Base-by-base conservation (phyloP, 208 protist species). In the Wallacemonas sp. region DNA sequence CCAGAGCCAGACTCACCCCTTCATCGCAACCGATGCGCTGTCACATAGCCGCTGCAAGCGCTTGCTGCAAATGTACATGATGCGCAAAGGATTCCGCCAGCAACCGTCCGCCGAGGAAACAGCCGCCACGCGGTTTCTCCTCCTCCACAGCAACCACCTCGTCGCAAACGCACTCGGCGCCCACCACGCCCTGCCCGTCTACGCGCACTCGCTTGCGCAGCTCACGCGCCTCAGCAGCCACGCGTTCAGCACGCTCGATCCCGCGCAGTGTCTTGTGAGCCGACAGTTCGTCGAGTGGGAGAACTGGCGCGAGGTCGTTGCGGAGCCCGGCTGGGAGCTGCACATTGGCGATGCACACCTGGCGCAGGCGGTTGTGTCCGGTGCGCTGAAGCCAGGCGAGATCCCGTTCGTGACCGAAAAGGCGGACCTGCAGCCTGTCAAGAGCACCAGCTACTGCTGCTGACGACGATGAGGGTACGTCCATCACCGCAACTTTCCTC, bases 121-220 rank as follows among this genome's bases (percentile, higher is more conserved):
- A 17, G 23, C 48, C 38, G 33, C 36, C 0, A 14, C 30, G 21
- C 80, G 52, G 6, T 58, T 58, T 43, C 48, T 94, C 24, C 52
- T 94, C 16, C 49, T 94, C 5, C 88, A 94, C 68, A 76, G 73
- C 19, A 94, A 91, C 60, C 88, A 89, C 63, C 62, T 90, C 6
- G 76, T 94, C 33, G 75, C 61, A 16, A 56, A 33, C 14, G 27
- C 48, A 11, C 38, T 72, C 32, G 61, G 30, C 5, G 46, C 41
- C 2, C 17, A 12, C 26, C 12, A 17, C 30, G 76, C 80, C 16
- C 72, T 76, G 19, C 78, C 83, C 19, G 43, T 91, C n/a, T 94
- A 94, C 63, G 85, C 80, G 26, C 84, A 91, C 70, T 83, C 68
- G 4, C 36, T 94, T 27, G 47, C 54, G 14, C 72, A 94, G 48